A percentile compares a stretch with the other conserved stretches of the same genome.
phyloP scores from a whole-genome alignment of 2,329 filamentous ascomycete species.

The Cercospora citrullina region DNA sequence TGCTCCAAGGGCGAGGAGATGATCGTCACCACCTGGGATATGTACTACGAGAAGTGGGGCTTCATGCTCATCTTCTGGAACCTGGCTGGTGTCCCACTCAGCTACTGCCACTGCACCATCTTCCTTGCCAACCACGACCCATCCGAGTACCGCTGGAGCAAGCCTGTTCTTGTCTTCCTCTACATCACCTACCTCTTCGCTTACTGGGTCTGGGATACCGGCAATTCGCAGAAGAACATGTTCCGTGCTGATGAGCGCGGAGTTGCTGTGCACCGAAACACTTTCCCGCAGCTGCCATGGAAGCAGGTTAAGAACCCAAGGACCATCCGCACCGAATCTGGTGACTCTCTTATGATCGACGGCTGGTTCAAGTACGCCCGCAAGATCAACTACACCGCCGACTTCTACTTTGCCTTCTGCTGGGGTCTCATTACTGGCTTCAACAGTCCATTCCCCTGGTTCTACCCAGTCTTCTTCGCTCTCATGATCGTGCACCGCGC shows the following conservation, averaged over 20 bases:
- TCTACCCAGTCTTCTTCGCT: slow-evolving; percentile 80
- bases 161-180: slow-evolving; percentile 63
- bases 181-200: slow-evolving; percentile 74
- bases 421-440: slow-evolving; percentile 85
- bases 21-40: slow-evolving; percentile 89
- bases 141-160: slow-evolving; percentile 74
- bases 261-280: slow-evolving; percentile 66
- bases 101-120: slow-evolving; percentile 90
- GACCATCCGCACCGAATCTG: slow-evolving; percentile 69
- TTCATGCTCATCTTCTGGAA: slow-evolving; percentile 99
- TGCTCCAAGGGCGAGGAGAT: slow-evolving; percentile 90
- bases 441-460: slow-evolving; percentile 81
- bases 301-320: slow-evolving; percentile 78
- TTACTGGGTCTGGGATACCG: slow-evolving; percentile 91
- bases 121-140: slow-evolving; percentile 84
- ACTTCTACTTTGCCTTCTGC: slow-evolving; percentile 72
- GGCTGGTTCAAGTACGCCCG: slow-evolving; percentile 69
- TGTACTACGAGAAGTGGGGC: slow-evolving; percentile 96
- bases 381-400: slow-evolving; percentile 70
- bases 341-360: slow-evolving; percentile 76
- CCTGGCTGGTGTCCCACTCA: slow-evolving; percentile 83
- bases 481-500: slow-evolving; percentile 80
- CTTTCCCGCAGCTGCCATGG: slow-evolving; percentile 91
- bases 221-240: slow-evolving; percentile 90
- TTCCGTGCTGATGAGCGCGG: slow-evolving; percentile 81